Percentiles rank a stretch among this genome's conserved stretches.
These are phyloP conservation scores for Diplodia mutila DNA, from an alignment of 2,329 filamentous ascomycete genomes.

Conservation along the genomic window DNA sequence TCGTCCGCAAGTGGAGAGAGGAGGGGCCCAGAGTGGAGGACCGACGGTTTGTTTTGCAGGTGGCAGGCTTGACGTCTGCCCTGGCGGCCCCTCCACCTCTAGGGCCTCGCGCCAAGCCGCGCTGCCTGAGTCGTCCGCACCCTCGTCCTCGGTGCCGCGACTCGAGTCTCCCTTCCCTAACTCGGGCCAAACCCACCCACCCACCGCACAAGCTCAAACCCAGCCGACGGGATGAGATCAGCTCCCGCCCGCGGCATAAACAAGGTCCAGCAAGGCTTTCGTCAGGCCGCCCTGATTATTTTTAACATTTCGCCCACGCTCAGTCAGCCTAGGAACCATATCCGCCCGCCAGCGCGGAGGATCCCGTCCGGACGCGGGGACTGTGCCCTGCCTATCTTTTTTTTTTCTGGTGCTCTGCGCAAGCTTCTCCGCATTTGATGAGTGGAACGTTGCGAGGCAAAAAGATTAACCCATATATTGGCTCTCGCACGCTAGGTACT, in stretches of 20 bases:
- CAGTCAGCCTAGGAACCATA: not conserved
- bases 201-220: not conserved
- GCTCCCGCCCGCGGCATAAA: not conserved
- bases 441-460: conserved; percentile 21
- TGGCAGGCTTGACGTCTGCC: conserved; percentile 9
- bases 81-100: not conserved
- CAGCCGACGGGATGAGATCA: conserved; percentile 14
- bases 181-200: not conserved
- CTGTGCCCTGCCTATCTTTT: conserved; percentile 14
- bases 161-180: not conserved
- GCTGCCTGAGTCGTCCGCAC: not conserved
- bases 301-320: not conserved
- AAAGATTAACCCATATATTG: conserved; percentile 19
- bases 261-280: not conserved
- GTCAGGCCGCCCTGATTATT: conserved; percentile 11
- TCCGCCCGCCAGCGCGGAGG: conserved; percentile 1
- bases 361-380: not conserved
- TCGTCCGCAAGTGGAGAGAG: not conserved
- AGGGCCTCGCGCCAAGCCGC: not conserved
- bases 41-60: not conserved
- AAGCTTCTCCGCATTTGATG: conserved; percentile 17
- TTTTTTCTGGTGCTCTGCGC: not conserved
- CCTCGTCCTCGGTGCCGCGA: not conserved
- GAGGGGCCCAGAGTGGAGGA: not conserved
- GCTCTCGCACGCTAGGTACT: conserved; percentile 1